Evolutionary conservation across 345 rosid genomes (phyloP).

Genomic region (Angophora floribunda): DNA sequence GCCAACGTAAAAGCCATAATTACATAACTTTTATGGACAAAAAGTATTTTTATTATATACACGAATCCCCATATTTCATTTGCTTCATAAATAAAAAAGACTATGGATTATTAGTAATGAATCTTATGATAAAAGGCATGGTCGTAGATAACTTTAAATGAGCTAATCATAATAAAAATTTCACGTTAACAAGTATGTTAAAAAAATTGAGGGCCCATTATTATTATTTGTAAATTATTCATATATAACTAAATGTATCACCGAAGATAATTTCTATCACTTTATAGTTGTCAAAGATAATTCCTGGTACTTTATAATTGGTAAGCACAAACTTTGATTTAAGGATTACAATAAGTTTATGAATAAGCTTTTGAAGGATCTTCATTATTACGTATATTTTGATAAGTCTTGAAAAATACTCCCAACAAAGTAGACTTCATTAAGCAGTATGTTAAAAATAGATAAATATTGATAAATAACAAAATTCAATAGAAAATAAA

Average conservation of each 20-base stretch:
- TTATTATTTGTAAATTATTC: background rate
- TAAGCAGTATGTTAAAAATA: too few relatives aligned
- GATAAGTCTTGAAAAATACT: background rate
- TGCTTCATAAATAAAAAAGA: background rate
- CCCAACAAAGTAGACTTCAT: background rate
- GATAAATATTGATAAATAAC: too few relatives aligned
- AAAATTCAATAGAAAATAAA: too few relatives aligned
- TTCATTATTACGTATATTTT: too few relatives aligned
- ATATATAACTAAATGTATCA: background rate
- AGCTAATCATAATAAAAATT: background rate
- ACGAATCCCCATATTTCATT: background rate
- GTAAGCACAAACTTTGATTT: too few relatives aligned
- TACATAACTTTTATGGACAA: background rate
- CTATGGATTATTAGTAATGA: background rate
- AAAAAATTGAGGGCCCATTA: background rate
- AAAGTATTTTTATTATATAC: background rate
- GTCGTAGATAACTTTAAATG: background rate
- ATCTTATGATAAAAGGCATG: background rate
- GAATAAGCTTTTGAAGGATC: background rate
- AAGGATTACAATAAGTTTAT: background rate
- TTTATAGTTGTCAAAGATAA: background rate
- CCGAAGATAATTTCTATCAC: background rate
- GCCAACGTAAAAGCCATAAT: background rate
- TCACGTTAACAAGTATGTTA: background rate
- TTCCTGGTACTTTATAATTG: background rate